A percentile compares a stretch with the other conserved stretches of the same genome.
Evolutionary conservation across 331 rosid species (phyloP).

Genomic region (Quercus lobata): DNA sequence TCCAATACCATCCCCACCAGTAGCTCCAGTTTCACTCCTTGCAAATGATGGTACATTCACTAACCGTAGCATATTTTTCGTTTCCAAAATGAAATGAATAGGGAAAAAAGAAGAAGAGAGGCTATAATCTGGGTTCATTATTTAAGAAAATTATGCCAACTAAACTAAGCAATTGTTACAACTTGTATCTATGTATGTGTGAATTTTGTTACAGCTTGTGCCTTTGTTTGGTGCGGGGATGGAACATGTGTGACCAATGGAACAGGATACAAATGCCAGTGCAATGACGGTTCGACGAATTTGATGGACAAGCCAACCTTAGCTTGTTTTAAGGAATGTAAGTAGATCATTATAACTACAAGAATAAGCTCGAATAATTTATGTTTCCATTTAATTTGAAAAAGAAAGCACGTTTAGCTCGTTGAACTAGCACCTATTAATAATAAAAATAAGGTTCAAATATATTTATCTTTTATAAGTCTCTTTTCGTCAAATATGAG

Average conservation of each 20-base stretch:
- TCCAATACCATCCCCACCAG: not conserved
- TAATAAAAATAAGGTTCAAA: not conserved
- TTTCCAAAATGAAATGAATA: not conserved
- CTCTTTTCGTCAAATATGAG: no score
- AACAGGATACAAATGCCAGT: conserved; percentile 41
- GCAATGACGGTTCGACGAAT: conserved; percentile 54
- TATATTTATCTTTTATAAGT: not conserved
- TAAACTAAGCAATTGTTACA: not conserved
- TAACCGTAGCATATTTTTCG: not conserved
- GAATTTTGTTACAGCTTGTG: conserved; percentile 42
- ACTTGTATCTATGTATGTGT: not conserved
- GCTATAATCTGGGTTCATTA: not conserved
- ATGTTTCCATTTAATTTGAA: no score
- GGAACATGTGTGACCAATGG: conserved; percentile 45
- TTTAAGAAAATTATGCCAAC: not conserved
- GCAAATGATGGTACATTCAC: conserved; percentile 28
- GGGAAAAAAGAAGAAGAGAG: not conserved
- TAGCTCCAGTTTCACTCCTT: not conserved
- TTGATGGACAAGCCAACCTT: conserved; percentile 26
- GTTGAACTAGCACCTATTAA: no score
- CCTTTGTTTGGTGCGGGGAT: conserved; percentile 43
- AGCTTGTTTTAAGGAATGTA: conserved; percentile 54
- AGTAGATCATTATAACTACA: not conserved
- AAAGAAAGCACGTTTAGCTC: no score
- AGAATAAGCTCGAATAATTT: not conserved